Conservation (phyloP, 345 rosid genomes). For the Gossypium arboreum region DNA sequence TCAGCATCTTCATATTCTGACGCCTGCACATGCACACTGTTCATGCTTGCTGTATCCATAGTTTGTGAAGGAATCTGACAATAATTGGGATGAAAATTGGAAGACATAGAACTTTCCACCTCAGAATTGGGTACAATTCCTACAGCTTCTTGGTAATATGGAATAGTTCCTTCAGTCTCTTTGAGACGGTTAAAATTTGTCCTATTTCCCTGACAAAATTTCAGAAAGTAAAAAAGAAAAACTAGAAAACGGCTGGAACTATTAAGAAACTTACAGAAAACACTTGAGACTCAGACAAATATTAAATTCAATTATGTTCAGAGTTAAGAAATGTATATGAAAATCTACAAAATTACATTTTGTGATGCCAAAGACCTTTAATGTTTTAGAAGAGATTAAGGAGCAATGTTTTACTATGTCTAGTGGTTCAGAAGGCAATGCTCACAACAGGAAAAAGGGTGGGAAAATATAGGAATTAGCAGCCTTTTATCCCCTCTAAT, state of each 20-base stretch:
- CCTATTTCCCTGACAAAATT: conserved; percentile 57
- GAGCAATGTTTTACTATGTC: background rate
- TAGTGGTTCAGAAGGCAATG: conserved; percentile 3
- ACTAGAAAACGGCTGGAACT: background rate
- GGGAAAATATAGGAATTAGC: background rate
- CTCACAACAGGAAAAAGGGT: background rate
- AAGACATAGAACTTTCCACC: conserved; percentile 53
- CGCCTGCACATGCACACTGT: conserved; percentile 54
- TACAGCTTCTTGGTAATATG: conserved; percentile 45
- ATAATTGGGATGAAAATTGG: conserved; percentile 40
- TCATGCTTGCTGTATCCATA: conserved; percentile 59
- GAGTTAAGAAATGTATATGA: background rate
- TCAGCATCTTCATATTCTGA: conserved; percentile 82
- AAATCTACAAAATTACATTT: background rate
- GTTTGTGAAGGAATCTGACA: conserved; percentile 48
- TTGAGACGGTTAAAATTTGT: conserved; percentile 48
- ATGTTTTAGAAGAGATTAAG: background rate
- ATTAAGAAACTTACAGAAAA: background rate
- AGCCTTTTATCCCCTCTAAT: conserved; percentile 2
- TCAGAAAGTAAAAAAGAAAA: background rate
- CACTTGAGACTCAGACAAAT: background rate
- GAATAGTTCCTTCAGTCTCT: conserved; percentile 41
- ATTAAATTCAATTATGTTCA: background rate
- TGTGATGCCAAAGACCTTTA: background rate
- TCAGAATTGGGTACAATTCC: conserved; percentile 38